phyloP scores from a whole-genome alignment of 169 alveolate species.

The Perkinsus chesapeaki region DNA sequence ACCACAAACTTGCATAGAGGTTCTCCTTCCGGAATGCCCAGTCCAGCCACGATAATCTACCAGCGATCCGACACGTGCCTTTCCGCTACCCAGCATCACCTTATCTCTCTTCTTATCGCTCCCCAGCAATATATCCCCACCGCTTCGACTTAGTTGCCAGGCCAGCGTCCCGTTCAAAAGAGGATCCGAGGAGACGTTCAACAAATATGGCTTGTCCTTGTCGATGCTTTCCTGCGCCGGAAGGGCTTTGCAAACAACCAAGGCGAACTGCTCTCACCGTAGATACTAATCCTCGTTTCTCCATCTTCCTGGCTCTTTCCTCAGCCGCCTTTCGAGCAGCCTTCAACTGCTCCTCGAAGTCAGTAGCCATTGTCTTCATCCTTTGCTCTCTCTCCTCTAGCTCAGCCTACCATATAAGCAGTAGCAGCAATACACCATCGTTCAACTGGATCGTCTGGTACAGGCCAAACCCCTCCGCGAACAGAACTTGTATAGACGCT shows the following conservation, averaged over 20 bases:
- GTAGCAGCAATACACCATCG: too few relatives aligned
- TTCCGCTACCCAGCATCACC: neutral
- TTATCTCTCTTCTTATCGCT: neutral
- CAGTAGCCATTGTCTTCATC: neutral
- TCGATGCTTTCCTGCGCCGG: neutral
- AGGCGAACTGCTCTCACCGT: neutral
- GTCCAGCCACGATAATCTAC: neutral
- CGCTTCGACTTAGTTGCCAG: neutral
- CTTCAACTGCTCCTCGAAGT: slow-evolving; percentile 8
- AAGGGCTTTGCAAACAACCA: neutral
- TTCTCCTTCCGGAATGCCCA: neutral
- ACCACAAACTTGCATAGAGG: neutral
- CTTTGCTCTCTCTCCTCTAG: neutral
- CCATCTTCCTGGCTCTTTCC: neutral
- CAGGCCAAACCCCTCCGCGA: too few relatives aligned
- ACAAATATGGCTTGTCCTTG: slow-evolving; percentile 3
- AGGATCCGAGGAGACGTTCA: slow-evolving; percentile 12
- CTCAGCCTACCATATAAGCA: neutral
- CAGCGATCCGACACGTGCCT: neutral
- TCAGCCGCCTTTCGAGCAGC: slow-evolving; percentile 3
- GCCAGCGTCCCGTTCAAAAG: neutral
- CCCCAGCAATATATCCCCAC: neutral
- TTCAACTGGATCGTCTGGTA: too few relatives aligned
- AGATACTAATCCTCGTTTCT: neutral
- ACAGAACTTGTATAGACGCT: too few relatives aligned